These are phyloP conservation scores for Fusarium sororula DNA, from an alignment of 2,329 filamentous ascomycete genomes.

Conservation along the genomic window DNA sequence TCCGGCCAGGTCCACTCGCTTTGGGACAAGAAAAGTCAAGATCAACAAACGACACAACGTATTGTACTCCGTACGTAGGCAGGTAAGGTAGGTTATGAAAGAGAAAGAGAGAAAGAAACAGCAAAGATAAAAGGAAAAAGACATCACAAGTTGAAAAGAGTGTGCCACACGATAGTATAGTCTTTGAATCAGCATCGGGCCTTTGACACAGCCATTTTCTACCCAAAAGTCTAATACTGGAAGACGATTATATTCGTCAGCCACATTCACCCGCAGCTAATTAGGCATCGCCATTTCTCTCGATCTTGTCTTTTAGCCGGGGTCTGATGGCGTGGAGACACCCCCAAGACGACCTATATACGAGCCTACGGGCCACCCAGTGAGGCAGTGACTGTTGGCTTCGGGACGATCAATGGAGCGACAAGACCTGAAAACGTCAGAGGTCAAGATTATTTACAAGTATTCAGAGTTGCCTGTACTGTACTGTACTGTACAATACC, in stretches of 20 bases:
- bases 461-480: neutral
- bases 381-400: slow-evolving; percentile 24
- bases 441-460: neutral
- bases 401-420: slow-evolving; percentile 24
- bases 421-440: neutral
- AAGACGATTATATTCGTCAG: neutral
- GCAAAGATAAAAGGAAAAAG: neutral
- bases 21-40: neutral
- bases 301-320: slow-evolving; percentile 10
- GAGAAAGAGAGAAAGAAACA: neutral
- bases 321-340: slow-evolving; percentile 12
- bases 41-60: neutral
- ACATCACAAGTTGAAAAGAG: neutral
- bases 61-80: neutral
- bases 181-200: slow-evolving; percentile 12
- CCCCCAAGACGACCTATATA: slow-evolving; percentile 19
- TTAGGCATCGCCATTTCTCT: slow-evolving; percentile 1
- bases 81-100: neutral
- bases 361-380: slow-evolving; percentile 5
- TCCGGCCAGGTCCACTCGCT: slow-evolving; percentile 4
- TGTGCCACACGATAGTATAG: slow-evolving; percentile 10
- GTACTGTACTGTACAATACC: neutral
- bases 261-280: slow-evolving; percentile 12
- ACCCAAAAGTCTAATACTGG: slow-evolving; percentile 3
- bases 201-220: slow-evolving; percentile 8